phyloP scores from a whole-genome alignment of 1,284 basidiomycete species.

The Afroboletus lepidellus region DNA sequence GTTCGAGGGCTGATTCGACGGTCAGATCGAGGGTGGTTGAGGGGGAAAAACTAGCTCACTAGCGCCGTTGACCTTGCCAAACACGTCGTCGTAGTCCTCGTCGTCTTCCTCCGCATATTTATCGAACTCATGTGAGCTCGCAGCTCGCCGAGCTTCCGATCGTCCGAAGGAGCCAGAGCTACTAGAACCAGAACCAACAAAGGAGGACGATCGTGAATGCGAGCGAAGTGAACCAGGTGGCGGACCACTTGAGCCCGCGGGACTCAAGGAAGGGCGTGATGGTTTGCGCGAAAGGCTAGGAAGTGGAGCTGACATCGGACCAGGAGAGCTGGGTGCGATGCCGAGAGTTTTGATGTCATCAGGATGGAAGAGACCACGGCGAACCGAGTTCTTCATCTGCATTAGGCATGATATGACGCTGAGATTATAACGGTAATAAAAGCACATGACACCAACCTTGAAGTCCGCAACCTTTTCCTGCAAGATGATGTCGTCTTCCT shows the following conservation, averaged over 20 bases:
- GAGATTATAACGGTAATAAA: background rate
- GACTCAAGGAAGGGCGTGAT: conserved; percentile 48
- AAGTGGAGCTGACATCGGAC: conserved; percentile 64
- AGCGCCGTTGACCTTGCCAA: conserved; percentile 68
- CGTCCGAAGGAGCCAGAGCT: conserved; percentile 59
- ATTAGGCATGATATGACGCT: background rate
- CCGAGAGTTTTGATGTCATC: conserved; percentile 81
- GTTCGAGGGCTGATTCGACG: conserved; percentile 49
- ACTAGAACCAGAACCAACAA: conserved; percentile 42
- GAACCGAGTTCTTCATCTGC: conserved; percentile 68
- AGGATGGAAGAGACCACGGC: conserved; percentile 80
- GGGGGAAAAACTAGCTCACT: conserved; percentile 42
- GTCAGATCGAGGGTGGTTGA: background rate
- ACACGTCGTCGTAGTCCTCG: conserved; percentile 92
- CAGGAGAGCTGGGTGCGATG: conserved; percentile 45
- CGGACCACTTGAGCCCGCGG: conserved; percentile 28
- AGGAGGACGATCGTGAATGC: conserved; percentile 58
- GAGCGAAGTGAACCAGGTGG: conserved; percentile 29
- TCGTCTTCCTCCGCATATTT: conserved; percentile 85
- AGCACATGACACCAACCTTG: conserved; percentile 49
- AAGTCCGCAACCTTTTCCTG: conserved; percentile 79
- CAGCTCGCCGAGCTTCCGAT: conserved; percentile 53
- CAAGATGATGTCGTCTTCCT: conserved; percentile 71
- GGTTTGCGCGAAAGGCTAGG: conserved; percentile 46
- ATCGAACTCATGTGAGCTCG: conserved; percentile 62